Evolutionary conservation across 495 filamentous ascomycete genomes (phyloP).

Genomic region (Penicillium atrosanguineum): DNA sequence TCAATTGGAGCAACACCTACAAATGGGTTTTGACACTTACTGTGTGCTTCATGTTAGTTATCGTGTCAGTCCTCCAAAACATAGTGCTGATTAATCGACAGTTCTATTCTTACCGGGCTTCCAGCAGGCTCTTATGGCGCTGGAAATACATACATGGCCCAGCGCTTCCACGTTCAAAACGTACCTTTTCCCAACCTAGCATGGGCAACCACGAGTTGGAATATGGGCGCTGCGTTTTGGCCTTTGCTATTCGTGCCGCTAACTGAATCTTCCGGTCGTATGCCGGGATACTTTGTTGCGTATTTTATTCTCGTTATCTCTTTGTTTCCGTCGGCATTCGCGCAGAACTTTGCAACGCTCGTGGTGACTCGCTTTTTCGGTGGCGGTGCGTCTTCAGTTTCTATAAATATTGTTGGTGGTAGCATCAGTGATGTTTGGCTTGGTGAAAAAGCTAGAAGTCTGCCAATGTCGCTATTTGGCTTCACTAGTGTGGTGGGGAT

Average conservation of each 20-base stretch:
- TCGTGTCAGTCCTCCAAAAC: background rate
- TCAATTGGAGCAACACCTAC: conserved; percentile 23
- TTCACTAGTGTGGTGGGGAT: too few relatives aligned
- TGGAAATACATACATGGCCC: conserved; percentile 36
- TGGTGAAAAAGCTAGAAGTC: too few relatives aligned
- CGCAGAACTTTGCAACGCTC: conserved; percentile 51
- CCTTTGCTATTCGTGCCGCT: conserved; percentile 51
- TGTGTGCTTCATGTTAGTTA: conserved; percentile 38
- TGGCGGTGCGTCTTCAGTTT: conserved; percentile 46
- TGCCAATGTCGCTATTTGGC: too few relatives aligned
- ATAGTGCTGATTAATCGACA: conserved; percentile 6
- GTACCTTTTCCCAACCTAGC: conserved; percentile 40
- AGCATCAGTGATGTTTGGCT: too few relatives aligned
- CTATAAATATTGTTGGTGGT: conserved; percentile 46
- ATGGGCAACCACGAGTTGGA: conserved; percentile 53
- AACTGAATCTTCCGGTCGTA: conserved; percentile 51
- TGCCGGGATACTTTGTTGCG: conserved; percentile 47
- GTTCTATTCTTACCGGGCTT: conserved; percentile 42
- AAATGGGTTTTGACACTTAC: conserved; percentile 43
- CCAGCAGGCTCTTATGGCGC: conserved; percentile 42
- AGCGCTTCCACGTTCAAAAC: conserved; percentile 41
- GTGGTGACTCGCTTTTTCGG: conserved; percentile 50
- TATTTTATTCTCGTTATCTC: conserved; percentile 48
- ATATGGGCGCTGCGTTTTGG: conserved; percentile 50
- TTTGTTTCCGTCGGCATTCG: conserved; percentile 49